Base-by-base conservation (phyloP, 176 grass and related monocot species). In the Triticum timopheevii region DNA sequence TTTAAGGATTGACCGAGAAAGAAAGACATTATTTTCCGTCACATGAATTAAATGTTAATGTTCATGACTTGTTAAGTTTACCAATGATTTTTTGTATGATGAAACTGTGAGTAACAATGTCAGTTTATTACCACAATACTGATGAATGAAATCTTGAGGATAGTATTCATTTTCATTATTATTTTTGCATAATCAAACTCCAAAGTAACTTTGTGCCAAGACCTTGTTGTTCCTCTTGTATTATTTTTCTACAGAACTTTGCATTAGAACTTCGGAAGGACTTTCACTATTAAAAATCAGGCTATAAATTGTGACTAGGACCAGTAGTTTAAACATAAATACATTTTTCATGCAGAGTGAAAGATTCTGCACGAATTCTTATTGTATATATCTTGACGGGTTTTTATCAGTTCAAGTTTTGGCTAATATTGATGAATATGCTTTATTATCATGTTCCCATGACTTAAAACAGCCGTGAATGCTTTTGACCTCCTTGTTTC, bases 391-490 rank as follows among this genome's bases (percentile, higher is more conserved):
- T 64, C 72, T 70, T 82, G 65, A 34, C 73, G 49, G 8, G 17
- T 73, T 83, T 30, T 83, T 83, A 42, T 83, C 80, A 73, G 73
- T 77, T 86, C 56, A 64, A 28, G 42, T 89, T 84, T 74, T 40
- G 19, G 3, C 56, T 68, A 79, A 59, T 84, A 44, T 36, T 87
- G 24, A 27, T 69, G 69, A 62, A 27, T 77, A 82, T 20, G 13
- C 22, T 76, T 68, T 25, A 36, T 61, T 87, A 13, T 23, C 66
- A 47, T 49, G 10, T 84, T 33, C 38, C 76, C 69, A 4, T 70
- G 62, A 81, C 65, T 38, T 85, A 13, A 69, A 31, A 76, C 62
- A 79, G 3, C 28, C 38, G 33, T 69, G 17, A 61, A 78, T 67
- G 27, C 42, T 82, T 86, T 50, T 75, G 76, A 80, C 13, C 22